Conservation (phyloP, 78 protist species). For the Speleostelium caveatum region DNA sequence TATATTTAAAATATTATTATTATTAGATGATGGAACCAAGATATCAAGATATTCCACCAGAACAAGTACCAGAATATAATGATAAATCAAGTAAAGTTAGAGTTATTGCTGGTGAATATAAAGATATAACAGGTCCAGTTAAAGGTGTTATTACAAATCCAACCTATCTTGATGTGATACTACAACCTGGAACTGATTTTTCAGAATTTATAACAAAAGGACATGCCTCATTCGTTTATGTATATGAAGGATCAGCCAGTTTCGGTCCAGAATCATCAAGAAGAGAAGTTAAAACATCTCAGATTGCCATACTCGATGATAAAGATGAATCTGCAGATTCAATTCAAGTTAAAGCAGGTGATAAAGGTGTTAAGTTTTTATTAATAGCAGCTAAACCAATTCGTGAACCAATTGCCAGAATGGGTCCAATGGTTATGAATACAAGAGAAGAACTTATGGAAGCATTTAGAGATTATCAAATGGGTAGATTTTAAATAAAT, state of each 20-base stretch:
- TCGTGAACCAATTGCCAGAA: slow-evolving; percentile 80
- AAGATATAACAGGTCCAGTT: no score
- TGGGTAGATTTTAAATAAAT: slow-evolving; percentile 40
- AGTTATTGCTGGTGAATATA: slow-evolving; percentile 61
- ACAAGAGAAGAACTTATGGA: slow-evolving; percentile 84
- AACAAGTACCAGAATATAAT: no score
- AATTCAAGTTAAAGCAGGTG: slow-evolving; percentile 18
- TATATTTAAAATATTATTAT: no score
- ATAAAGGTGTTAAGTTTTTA: slow-evolving; percentile 64
- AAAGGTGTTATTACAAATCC: slow-evolving; percentile 29
- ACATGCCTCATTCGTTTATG: slow-evolving; percentile 45
- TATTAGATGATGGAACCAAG: no score
- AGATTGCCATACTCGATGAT: slow-evolving; percentile 14
- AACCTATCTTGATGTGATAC: slow-evolving; percentile 41
- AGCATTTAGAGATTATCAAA: slow-evolving; percentile 77
- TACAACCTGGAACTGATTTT: slow-evolving; percentile 22
- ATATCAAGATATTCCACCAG: no score
- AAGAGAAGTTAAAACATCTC: slow-evolving; percentile 6
- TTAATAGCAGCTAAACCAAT: slow-evolving; percentile 80
- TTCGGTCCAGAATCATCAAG: slow-evolving; percentile 40
- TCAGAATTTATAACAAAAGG: slow-evolving; percentile 26
- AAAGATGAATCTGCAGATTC: not conserved
- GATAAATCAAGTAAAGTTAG: slow-evolving; percentile 15
- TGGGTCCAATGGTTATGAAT: slow-evolving; percentile 95
- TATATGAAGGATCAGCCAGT: slow-evolving; percentile 26